Percentiles rank a stretch among this genome's conserved stretches.
Evolutionary conservation across 2,329 filamentous ascomycete species (phyloP).

Genomic region (Fusarium avenaceum): DNA sequence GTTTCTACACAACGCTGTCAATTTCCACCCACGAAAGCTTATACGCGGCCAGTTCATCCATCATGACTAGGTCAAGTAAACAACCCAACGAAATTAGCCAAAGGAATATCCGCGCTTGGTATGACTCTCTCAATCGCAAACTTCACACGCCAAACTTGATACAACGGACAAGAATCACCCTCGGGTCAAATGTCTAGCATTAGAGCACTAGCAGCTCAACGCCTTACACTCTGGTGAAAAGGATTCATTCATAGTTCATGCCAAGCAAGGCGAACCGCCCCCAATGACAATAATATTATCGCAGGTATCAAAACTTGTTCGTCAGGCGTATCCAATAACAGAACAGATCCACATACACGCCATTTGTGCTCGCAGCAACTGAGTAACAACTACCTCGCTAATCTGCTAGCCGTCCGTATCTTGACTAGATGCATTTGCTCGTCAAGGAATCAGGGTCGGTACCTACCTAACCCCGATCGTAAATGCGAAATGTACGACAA

Average conservation of each 20-base stretch:
- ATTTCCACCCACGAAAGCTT: background rate
- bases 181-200: background rate
- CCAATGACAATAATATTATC: slow-evolving; percentile 45
- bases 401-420: slow-evolving; percentile 20
- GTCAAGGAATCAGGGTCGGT: slow-evolving; percentile 27
- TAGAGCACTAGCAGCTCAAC: background rate
- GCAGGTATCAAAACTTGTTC: slow-evolving; percentile 49
- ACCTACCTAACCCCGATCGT: slow-evolving; percentile 34
- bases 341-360: slow-evolving; percentile 37
- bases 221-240: too few relatives aligned
- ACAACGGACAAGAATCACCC: background rate
- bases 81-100: background rate
- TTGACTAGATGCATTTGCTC: slow-evolving; percentile 31
- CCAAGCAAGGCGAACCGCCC: background rate
- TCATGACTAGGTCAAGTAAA: background rate
- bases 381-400: slow-evolving; percentile 22
- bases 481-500: slow-evolving; percentile 32
- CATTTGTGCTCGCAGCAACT: slow-evolving; percentile 22
- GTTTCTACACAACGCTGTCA: background rate
- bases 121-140: background rate
- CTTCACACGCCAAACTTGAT: background rate
- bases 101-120: background rate
- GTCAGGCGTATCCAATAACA: slow-evolving; percentile 33
- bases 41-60: background rate
- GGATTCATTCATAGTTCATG: too few relatives aligned